Conservation (phyloP, 2,329 filamentous ascomycete species). For the Stylonectria norvegica region DNA sequence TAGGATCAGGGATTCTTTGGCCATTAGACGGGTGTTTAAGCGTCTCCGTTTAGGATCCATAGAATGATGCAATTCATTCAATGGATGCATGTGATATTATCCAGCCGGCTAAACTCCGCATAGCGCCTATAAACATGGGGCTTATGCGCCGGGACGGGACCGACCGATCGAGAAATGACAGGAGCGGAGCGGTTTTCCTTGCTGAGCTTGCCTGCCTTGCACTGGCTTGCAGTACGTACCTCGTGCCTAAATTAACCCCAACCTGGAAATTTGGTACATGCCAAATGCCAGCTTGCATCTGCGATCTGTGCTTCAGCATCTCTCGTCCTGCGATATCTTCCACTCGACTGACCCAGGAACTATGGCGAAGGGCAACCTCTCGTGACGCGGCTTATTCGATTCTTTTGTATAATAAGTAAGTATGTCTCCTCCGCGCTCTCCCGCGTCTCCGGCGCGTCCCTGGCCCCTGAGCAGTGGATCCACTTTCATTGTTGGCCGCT, state of each 20-base stretch:
- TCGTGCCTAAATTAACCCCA: background rate
- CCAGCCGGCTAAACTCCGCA: background rate
- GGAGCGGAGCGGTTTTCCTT: too few relatives aligned
- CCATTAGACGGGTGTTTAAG: too few relatives aligned
- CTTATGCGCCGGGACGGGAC: constrained; percentile 2
- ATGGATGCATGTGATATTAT: too few relatives aligned
- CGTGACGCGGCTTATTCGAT: constrained; percentile 14
- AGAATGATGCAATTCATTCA: too few relatives aligned
- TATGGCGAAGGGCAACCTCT: constrained; percentile 21
- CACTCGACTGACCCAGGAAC: constrained; percentile 5
- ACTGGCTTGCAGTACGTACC: background rate
- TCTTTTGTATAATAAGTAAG: constrained; percentile 27
- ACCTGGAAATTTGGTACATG: constrained; percentile 3
- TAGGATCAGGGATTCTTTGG: too few relatives aligned
- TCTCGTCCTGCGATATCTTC: constrained; percentile 5
- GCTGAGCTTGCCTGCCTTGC: too few relatives aligned
- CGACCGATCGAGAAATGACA: constrained; percentile 13
- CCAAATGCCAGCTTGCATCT: constrained; percentile 31
- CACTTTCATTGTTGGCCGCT: background rate
- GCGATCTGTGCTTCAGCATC: constrained; percentile 23
- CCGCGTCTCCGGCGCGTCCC: constrained; percentile 2
- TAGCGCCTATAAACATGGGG: background rate
- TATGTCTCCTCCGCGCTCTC: constrained; percentile 1
- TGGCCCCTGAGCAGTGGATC: constrained; percentile 12
- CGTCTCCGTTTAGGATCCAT: too few relatives aligned